Base-by-base conservation (phyloP, 2,329 filamentous ascomycete genomes). In the Neonectria neomacrospora region DNA sequence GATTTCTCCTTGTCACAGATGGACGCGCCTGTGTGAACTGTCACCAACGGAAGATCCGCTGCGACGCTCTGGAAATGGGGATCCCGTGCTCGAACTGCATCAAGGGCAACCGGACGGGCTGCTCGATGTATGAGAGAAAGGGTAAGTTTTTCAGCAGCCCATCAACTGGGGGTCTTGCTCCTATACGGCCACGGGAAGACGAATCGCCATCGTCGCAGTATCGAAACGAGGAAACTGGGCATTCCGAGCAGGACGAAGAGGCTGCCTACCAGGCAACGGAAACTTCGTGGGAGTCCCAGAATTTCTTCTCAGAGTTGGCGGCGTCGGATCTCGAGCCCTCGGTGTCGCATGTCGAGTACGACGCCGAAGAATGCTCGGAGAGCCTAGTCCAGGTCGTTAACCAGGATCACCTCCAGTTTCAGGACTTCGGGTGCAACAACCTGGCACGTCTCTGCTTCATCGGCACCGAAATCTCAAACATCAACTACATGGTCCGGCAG, bases 391-490 rank as follows among this genome's bases (percentile, higher is more conserved):
- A 83, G 65, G 76, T 84, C 47, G 80, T 85, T 51, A 80, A 84
- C 64, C 77, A 80, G 54, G 80, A 83, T 54, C 79, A 81, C n/a
- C 72, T 77, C n/a, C 75, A 78, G 26, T 71, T 76, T 26, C 73
- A 79, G 23, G 79, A 81, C 54, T 83, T 85, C 16, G 75, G 79
- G 48, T 74, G 77, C 58, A 75, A 77, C 37, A 41, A 41, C 11
- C 10, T 23, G 3, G 80, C 82, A 14, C 79, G 83, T 30, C 79
- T 82, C 7, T 83, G 81, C 51, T 86, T 83, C 67, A 82, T 86
- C 37, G 83, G 83, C 7, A 81, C 83, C 61, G 83, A 84, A 65
- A 78, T 83, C 53, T 86, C 83, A n/a, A 86, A 85, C 62, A 78
- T 85, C 71, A 82, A 83, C 53, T 85, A 85, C 65, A 74, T 86